Base-by-base conservation (phyloP, 768 basidiomycete species). In the Suillus fuscotomentosus region DNA sequence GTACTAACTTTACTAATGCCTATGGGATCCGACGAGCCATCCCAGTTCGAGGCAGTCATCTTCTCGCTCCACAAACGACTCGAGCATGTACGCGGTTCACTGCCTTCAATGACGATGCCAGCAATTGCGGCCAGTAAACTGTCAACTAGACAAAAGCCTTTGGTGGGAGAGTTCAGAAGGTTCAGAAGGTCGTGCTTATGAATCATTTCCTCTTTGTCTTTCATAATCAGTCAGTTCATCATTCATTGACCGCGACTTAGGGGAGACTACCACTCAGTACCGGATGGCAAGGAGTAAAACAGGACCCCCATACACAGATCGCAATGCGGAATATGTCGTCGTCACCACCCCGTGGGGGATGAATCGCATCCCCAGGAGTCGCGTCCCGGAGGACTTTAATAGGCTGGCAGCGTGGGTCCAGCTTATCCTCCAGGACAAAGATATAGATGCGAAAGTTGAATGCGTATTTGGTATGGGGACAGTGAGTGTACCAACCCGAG, bases 381-480 rank as follows among this genome's bases (percentile, higher is more conserved):
- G 75, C 24, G 3, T 0, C 11, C 43, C 63, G 22, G 1, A 1
- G 0, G 75, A 76, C 61, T 69, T 69, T 39, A 31, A 76, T 43
- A 64, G 67, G 14, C 5, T 76, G 1, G 70, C 68, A n/a, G 60
- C 72, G 7, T 76, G 75, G 75, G 67, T 68, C 9, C 65, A 65
- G 17, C 27, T 71, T 17, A 61, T 71, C 15, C 74, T 75, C 22
- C 66, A 65, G 36, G 48, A 59, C 34, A 67, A 65, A 1, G 68
- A 65, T 5, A 39, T 60, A 39, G 10, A 65, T 20, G 66, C 73
- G 1, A 43, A 27, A 3, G 62, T 72, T 1, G 72, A 76, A 41
- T 73, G 66, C 15, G 63, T 75, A 6, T 75, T 72, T 54, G 38
- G 60, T 2, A 72, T 75, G 70, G 70, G 71, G n/a, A 76, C 73